These are phyloP conservation scores for Silene coronaria DNA, from an alignment of 179 eudicot genomes.

Conservation along the genomic window DNA sequence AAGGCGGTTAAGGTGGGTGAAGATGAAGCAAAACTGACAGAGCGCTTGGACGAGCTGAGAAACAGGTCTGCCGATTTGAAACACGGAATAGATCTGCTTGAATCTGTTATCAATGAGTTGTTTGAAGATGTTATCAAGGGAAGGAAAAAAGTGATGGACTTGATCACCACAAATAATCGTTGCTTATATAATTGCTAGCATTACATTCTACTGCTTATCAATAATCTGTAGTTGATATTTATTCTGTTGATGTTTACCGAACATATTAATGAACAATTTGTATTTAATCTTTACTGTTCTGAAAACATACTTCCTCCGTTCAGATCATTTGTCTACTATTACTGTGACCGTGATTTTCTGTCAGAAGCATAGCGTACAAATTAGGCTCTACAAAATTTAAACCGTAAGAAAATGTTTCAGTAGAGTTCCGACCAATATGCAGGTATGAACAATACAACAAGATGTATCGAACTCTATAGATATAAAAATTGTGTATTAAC, in stretches of 20 bases:
- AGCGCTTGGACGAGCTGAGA: constrained; percentile 22
- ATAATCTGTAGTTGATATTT: constrained; percentile 10
- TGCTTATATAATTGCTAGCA: constrained; percentile 1
- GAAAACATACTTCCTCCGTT: too few species aligned
- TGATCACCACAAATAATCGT: constrained; percentile 21
- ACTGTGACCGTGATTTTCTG: neutral
- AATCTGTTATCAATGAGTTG: constrained; percentile 32
- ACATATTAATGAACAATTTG: neutral
- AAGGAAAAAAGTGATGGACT: constrained; percentile 28
- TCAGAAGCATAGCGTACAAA: neutral
- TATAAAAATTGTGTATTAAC: constrained; percentile 1
- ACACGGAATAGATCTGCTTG: constrained; percentile 36
- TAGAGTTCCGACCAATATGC: constrained; percentile 10
- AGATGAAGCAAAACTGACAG: constrained; percentile 8
- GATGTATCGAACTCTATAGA: constrained; percentile 12
- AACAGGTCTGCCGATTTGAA: constrained; percentile 31
- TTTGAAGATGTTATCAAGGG: constrained; percentile 39
- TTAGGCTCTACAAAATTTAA: neutral
- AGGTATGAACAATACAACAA: constrained; percentile 1
- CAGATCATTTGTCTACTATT: neutral
- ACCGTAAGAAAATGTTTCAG: neutral
- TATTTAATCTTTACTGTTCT: neutral
- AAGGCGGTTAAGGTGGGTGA: neutral
- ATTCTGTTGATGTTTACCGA: neutral
- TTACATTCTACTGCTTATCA: constrained; percentile 3